These are phyloP conservation scores for Microdochium nivale DNA, from an alignment of 2,329 filamentous ascomycete genomes.

Conservation along the genomic window DNA sequence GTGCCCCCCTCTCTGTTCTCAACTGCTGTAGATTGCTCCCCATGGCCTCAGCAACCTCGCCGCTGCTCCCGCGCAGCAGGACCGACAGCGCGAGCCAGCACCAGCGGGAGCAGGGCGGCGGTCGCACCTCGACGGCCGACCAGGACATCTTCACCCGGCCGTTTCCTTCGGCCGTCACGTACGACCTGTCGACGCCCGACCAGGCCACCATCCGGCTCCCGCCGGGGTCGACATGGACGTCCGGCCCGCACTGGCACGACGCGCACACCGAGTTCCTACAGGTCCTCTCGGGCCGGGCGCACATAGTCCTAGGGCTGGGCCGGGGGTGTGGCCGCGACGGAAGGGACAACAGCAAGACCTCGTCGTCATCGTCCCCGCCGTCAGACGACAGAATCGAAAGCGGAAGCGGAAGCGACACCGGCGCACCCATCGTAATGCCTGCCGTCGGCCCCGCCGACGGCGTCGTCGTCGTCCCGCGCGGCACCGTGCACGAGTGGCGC, in stretches of 20 bases:
- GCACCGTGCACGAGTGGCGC: conserved; percentile 36
- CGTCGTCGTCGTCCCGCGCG: conserved; percentile 24
- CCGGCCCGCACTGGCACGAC: conserved; percentile 40
- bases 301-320: conserved; percentile 8
- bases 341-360: not conserved
- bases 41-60: too few species aligned
- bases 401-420: not conserved
- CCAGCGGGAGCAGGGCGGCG: not conserved
- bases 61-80: too few species aligned
- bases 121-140: not conserved
- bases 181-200: conserved; percentile 25
- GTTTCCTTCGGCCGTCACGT: conserved; percentile 58
- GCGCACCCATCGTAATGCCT: conserved; percentile 21
- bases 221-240: conserved; percentile 33
- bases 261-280: conserved; percentile 35
- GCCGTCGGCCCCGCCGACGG: conserved; percentile 11
- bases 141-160: conserved; percentile 16
- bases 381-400: not conserved
- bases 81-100: too few species aligned
- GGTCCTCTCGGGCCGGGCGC: conserved; percentile 18
- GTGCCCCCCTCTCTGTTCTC: too few species aligned
- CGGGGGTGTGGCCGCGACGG: not conserved
- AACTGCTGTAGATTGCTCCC: too few species aligned
- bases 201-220: conserved; percentile 35
- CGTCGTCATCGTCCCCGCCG: not conserved